These are phyloP conservation scores for Cyberlindnera amylophila DNA, from an alignment of 805 yeast genomes.

Conservation along the genomic window DNA sequence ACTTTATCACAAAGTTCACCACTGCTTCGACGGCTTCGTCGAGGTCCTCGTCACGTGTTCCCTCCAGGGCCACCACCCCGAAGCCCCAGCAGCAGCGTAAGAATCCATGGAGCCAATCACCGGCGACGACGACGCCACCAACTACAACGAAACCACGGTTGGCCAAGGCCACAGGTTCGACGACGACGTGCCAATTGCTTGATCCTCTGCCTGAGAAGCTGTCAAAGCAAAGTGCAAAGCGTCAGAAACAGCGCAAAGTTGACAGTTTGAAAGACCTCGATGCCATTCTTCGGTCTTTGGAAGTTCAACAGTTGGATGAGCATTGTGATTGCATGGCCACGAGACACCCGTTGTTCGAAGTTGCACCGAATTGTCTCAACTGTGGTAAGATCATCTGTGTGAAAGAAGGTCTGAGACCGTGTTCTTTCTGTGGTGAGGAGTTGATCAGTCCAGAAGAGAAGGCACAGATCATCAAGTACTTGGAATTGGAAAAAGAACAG, in stretches of 20 bases:
- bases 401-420: constrained; percentile 87
- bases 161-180: constrained; percentile 25
- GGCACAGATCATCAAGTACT: constrained; percentile 46
- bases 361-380: constrained; percentile 88
- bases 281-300: constrained; percentile 52
- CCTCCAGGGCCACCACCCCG: constrained; percentile 3
- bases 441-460: constrained; percentile 63
- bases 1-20: constrained; percentile 43
- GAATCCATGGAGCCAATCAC: constrained; percentile 20
- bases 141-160: constrained; percentile 12
- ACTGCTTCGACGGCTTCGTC: constrained; percentile 16
- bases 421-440: constrained; percentile 74
- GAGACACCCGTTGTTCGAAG: constrained; percentile 81
- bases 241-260: constrained; percentile 39
- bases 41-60: constrained; percentile 1
- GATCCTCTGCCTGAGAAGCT: constrained; percentile 35
- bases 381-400: constrained; percentile 94
- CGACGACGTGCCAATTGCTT: constrained; percentile 46
- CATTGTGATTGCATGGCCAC: constrained; percentile 82
- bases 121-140: background rate
- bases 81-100: constrained; percentile 1
- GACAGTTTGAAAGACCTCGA: constrained; percentile 64
- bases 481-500: constrained; percentile 50
- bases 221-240: constrained; percentile 32
- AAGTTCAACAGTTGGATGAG: constrained; percentile 30